These are phyloP conservation scores for Brassica balearica DNA, from an alignment of 441 rosid genomes.

Conservation along the genomic window DNA sequence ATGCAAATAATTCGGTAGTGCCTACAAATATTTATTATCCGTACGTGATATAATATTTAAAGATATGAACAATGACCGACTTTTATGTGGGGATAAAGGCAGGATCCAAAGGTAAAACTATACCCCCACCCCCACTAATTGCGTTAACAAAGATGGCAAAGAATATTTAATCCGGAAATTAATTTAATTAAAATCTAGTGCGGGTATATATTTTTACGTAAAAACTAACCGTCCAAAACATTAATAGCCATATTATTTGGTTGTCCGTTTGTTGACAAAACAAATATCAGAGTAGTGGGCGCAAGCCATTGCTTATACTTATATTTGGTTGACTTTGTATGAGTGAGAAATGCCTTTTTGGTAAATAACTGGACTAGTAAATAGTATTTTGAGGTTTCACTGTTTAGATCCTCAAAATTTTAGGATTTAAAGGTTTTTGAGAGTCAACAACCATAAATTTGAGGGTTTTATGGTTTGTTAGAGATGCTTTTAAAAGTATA, in stretches of 20 bases:
- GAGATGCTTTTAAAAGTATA: too few species aligned
- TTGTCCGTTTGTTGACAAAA: not conserved
- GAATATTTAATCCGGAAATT: not conserved
- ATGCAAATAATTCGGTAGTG: not conserved
- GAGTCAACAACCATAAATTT: not conserved
- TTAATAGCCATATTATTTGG: not conserved
- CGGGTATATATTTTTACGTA: not conserved
- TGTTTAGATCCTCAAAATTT: not conserved
- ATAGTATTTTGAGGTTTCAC: not conserved
- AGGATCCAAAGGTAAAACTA: constrained; percentile 29
- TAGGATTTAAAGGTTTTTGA: not conserved
- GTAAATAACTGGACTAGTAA: too few species aligned
- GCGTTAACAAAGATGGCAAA: constrained; percentile 25
- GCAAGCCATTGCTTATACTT: too few species aligned
- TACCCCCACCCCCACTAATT: constrained; percentile 20
- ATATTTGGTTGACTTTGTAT: too few species aligned
- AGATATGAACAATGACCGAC: constrained; percentile 12
- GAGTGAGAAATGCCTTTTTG: too few species aligned
- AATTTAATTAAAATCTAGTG: not conserved
- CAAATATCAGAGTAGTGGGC: not conserved
- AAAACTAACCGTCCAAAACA: not conserved
- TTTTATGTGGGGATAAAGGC: constrained; percentile 26
- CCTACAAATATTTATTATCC: not conserved
- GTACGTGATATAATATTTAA: constrained; percentile 11
- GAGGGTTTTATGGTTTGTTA: too few species aligned